Evolutionary conservation across 139 green algal species (phyloP).

Genomic region (Chlamydomonas sphaeroides): DNA sequence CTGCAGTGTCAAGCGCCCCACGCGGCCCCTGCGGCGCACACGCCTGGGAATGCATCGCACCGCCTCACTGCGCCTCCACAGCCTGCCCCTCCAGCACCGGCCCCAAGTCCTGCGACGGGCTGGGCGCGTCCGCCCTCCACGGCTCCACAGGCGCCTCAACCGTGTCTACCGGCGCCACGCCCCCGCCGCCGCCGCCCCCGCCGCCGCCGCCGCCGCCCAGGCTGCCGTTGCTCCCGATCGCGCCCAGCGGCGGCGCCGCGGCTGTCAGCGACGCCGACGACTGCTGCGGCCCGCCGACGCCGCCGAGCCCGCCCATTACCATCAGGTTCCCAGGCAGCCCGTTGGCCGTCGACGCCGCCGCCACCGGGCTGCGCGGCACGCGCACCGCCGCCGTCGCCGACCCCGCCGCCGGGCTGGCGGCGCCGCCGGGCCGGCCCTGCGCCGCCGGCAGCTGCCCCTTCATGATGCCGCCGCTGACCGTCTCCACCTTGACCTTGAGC

Average conservation of each 20-base stretch:
- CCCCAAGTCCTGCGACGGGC: not conserved
- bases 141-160: not conserved
- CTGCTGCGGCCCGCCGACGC: not conserved
- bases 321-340: not conserved
- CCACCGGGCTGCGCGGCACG: slow-evolving; percentile 17
- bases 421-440: not conserved
- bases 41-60: too few relatives aligned
- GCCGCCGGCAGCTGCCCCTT: slow-evolving; percentile 23
- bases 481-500: slow-evolving; percentile 54
- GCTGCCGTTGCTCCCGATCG: too few relatives aligned
- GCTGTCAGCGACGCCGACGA: too few relatives aligned
- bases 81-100: not conserved
- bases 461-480: slow-evolving; percentile 46
- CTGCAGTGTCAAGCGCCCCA: too few relatives aligned
- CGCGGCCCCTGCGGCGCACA: too few relatives aligned
- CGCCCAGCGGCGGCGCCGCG: too few relatives aligned
- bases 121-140: not conserved
- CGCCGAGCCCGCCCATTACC: not conserved
- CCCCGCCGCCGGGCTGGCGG: not conserved
- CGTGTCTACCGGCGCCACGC: not conserved
- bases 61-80: not conserved
- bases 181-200: slow-evolving; percentile 14
- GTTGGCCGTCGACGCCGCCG: slow-evolving; percentile 20
- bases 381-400: not conserved
- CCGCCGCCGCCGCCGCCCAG: not conserved